These are phyloP conservation scores for Chlamydomonas asymmetrica DNA, from an alignment of 139 green algal genomes.

Conservation along the genomic window DNA sequence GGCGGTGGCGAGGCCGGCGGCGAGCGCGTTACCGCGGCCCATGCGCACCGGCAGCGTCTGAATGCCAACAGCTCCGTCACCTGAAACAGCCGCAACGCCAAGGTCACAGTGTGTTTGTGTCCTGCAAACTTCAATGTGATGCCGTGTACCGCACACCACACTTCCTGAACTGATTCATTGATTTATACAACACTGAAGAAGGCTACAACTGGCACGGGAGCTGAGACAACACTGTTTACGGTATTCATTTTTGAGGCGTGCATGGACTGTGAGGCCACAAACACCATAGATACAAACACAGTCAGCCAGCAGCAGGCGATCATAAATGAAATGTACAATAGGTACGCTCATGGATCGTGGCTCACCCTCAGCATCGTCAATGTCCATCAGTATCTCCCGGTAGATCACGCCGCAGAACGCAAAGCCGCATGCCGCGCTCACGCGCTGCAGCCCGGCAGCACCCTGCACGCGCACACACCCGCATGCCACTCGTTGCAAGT, in stretches of 20 bases:
- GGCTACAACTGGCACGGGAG: no score
- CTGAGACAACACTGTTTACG: no score
- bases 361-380: conserved; percentile 48
- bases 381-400: conserved; percentile 67
- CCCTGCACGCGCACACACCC: conserved; percentile 18
- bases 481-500: background rate
- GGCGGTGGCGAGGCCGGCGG: background rate
- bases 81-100: background rate
- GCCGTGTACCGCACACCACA: no score
- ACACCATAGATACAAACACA: no score
- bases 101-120: background rate
- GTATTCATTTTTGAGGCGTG: no score
- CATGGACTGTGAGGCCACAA: no score
- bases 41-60: conserved; percentile 60
- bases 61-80: conserved; percentile 50
- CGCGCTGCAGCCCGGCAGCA: conserved; percentile 10
- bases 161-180: no score
- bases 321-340: no score
- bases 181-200: no score
- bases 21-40: conserved; percentile 33
- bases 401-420: conserved; percentile 51
- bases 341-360: background rate
- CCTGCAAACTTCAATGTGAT: background rate
- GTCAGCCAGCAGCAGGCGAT: no score
- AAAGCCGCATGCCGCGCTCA: conserved; percentile 33